Conservation (phyloP, 2,329 filamentous ascomycete species). For the Colletotrichum phormii region DNA sequence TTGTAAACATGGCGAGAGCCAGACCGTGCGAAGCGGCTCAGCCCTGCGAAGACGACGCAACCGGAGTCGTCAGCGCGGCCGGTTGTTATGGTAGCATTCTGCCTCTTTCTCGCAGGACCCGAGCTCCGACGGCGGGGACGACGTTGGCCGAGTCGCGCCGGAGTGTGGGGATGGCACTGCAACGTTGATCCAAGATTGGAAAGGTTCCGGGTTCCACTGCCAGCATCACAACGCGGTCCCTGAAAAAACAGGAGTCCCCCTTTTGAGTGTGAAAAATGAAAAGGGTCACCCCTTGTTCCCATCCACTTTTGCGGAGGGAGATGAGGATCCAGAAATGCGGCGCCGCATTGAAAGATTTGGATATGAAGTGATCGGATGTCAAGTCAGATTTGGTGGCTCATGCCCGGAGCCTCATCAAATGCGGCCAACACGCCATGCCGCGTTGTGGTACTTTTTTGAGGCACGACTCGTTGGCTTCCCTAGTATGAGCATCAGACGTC, state of each 20-base stretch:
- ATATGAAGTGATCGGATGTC: slow-evolving; percentile 2
- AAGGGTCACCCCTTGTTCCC: slow-evolving; percentile 4
- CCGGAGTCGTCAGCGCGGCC: slow-evolving; percentile 23
- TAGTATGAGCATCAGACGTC: not conserved
- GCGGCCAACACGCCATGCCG: not conserved
- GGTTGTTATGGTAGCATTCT: slow-evolving; percentile 4
- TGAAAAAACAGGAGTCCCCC: not conserved
- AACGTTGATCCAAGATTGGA: not conserved
- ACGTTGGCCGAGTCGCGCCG: slow-evolving; percentile 2
- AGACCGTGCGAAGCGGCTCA: slow-evolving; percentile 17
- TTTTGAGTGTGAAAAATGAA: not conserved
- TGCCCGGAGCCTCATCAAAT: slow-evolving; percentile 14
- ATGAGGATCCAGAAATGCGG: slow-evolving; percentile 9
- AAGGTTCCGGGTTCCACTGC: not conserved
- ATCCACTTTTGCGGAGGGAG: slow-evolving; percentile 18
- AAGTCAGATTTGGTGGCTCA: slow-evolving; percentile 3
- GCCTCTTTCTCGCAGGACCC: not conserved
- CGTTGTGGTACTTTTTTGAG: not conserved
- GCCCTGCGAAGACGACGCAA: slow-evolving; percentile 31
- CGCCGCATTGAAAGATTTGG: slow-evolving; percentile 6
- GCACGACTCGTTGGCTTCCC: not conserved
- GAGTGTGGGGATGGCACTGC: slow-evolving; percentile 4
- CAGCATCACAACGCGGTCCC: not conserved
- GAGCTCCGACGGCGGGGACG: slow-evolving; percentile 20
- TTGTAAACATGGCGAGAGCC: not conserved